Conservation (phyloP, 495 filamentous ascomycete species). For the Glarea lozoyensis region DNA sequence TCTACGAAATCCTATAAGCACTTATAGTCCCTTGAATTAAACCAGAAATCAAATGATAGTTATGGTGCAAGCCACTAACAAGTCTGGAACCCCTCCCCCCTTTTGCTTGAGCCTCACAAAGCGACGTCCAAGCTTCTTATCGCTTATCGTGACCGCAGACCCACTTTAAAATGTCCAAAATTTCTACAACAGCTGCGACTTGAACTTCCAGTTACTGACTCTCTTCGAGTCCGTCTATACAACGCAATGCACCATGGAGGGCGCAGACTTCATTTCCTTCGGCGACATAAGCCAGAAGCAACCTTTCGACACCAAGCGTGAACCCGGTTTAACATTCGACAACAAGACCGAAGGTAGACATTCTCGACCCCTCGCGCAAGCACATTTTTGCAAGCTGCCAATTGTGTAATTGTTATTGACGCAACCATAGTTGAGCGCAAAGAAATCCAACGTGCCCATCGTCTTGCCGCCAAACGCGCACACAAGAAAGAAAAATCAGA, state of each 20-base stretch:
- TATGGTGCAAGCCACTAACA: no score
- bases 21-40: no score
- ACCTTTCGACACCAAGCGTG: not conserved
- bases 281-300: not conserved
- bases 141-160: not conserved
- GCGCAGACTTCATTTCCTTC: conserved; percentile 8
- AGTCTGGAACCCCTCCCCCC: no score
- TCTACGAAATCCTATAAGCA: not conserved
- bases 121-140: no score
- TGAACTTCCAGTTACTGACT: not conserved
- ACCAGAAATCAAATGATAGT: no score
- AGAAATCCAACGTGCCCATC: conserved; percentile 6
- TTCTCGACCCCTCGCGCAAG: not conserved
- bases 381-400: not conserved
- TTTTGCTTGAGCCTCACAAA: no score
- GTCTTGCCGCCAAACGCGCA: conserved; percentile 9
- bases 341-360: not conserved
- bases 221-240: not conserved
- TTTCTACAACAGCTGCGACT: not conserved
- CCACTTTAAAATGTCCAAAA: not conserved
- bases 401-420: not conserved
- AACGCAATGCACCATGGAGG: not conserved
- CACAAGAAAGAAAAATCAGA: conserved; percentile 22
- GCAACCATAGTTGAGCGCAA: conserved; percentile 10
- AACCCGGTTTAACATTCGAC: not conserved